phyloP scores from a whole-genome alignment of 2,329 filamentous ascomycete species.

The Epichloe uncinata region DNA sequence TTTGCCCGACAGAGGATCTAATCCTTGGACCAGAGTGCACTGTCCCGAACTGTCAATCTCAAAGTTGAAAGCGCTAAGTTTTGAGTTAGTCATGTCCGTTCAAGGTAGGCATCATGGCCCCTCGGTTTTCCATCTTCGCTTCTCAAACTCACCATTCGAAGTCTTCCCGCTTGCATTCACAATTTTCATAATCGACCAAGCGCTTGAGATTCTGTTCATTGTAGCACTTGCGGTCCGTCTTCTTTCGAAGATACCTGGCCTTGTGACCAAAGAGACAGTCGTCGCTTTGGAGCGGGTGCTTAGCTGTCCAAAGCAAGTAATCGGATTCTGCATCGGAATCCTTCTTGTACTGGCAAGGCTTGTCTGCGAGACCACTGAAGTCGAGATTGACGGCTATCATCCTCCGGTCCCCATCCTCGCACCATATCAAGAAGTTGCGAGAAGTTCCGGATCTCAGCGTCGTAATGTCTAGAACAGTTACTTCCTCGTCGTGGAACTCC shows the following conservation, averaged over 20 bases:
- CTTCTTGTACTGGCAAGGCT: conserved; percentile 57
- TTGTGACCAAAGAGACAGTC: conserved; percentile 89
- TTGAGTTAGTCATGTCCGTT: background rate
- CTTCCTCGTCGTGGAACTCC: conserved; percentile 56
- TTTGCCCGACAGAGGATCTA: conserved; percentile 40
- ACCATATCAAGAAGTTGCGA: conserved; percentile 87
- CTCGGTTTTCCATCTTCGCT: background rate
- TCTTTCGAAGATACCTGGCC: conserved; percentile 84
- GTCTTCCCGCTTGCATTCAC: conserved; percentile 70
- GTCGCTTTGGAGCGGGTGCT: conserved; percentile 63
- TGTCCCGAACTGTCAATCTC: conserved; percentile 61
- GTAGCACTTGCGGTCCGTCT: conserved; percentile 62
- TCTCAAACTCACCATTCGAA: conserved; percentile 63
- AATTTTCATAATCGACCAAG: conserved; percentile 63
- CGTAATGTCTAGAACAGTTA: conserved; percentile 67
- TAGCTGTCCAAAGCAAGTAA: conserved; percentile 79
- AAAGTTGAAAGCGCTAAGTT: conserved; percentile 76
- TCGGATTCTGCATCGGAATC: conserved; percentile 39
- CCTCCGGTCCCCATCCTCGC: conserved; percentile 39
- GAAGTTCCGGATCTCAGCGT: conserved; percentile 83
- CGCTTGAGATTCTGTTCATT: conserved; percentile 62
- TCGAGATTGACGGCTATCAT: conserved; percentile 73
- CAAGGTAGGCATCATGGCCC: conserved; percentile 15
- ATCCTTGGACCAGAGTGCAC: conserved; percentile 64
- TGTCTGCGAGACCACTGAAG: conserved; percentile 67